Conservation (phyloP, 148 eudicot species). For the Fallopia convolvulus region DNA sequence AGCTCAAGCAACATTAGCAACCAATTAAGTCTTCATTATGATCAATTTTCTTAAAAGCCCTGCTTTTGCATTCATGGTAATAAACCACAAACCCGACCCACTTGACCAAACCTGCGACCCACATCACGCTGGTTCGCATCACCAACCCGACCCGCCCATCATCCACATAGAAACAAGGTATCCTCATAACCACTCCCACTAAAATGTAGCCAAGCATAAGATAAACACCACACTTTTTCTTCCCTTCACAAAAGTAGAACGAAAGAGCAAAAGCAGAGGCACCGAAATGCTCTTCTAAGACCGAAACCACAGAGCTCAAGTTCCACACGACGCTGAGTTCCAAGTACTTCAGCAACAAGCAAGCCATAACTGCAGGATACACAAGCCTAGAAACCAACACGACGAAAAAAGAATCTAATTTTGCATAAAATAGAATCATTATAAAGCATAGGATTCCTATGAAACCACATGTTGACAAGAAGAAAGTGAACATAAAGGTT, state of each 20-base stretch:
- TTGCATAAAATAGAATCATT: too few relatives aligned
- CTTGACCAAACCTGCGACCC: constrained; percentile 17
- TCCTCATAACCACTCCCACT: constrained; percentile 1
- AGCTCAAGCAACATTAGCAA: not conserved
- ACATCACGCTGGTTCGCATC: not conserved
- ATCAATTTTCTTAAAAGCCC: constrained; percentile 10
- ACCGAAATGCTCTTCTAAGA: constrained; percentile 19
- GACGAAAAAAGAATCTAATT: not conserved
- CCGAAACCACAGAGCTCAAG: constrained; percentile 25
- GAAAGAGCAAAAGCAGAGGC: constrained; percentile 16
- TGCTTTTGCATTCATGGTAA: constrained; percentile 16
- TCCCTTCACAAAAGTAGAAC: constrained; percentile 13
- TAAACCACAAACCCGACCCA: constrained; percentile 24
- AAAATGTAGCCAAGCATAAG: constrained; percentile 14
- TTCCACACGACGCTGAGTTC: constrained; percentile 27
- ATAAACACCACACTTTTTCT: constrained; percentile 10
- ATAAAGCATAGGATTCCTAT: not conserved
- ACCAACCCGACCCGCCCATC: not conserved
- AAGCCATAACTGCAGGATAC: not conserved
- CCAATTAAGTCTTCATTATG: constrained; percentile 2
- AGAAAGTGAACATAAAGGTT: not conserved
- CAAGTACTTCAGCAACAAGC: constrained; percentile 17
- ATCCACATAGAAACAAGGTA: constrained; percentile 1
- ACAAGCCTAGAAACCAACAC: not conserved
- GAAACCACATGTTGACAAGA: not conserved